Evolutionary conservation across 2,329 filamentous ascomycete genomes (phyloP).

Genomic region (Gyromitra esculenta): DNA sequence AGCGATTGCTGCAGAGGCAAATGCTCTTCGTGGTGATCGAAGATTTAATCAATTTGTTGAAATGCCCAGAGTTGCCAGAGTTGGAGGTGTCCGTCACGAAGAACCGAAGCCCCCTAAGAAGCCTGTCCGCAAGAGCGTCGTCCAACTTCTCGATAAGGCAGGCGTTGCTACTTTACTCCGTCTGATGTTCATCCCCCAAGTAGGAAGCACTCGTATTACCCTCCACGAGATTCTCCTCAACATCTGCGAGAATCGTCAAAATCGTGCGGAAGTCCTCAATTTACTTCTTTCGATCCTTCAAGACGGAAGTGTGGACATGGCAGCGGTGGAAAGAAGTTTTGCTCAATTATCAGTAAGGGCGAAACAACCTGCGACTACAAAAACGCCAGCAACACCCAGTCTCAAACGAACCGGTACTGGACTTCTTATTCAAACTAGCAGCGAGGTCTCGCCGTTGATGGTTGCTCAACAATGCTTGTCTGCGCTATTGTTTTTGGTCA

Average conservation of each 20-base stretch:
- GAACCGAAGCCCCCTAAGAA: conserved; percentile 67
- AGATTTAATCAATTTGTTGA: conserved; percentile 67
- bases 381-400: conserved; percentile 75
- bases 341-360: conserved; percentile 90
- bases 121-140: conserved; percentile 78
- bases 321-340: conserved; percentile 94
- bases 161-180: conserved; percentile 94
- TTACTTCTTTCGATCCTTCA: conserved; percentile 92
- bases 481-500: conserved; percentile 82
- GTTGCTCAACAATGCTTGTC: conserved; percentile 95
- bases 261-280: conserved; percentile 90
- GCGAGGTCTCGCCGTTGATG: conserved; percentile 90
- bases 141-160: conserved; percentile 96
- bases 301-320: conserved; percentile 91
- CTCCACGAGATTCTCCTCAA: conserved; percentile 89
- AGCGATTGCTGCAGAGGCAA: conserved; percentile 85
- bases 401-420: conserved; percentile 79
- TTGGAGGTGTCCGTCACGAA: conserved; percentile 60
- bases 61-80: conserved; percentile 60
- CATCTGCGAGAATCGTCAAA: conserved; percentile 96
- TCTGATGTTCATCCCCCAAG: conserved; percentile 97
- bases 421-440: conserved; percentile 69
- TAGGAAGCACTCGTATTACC: conserved; percentile 82
- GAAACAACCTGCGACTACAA: conserved; percentile 74
- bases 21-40: conserved; percentile 71